Conservation (phyloP, 1,284 basidiomycete species). For the Ustilago xerochloae region DNA sequence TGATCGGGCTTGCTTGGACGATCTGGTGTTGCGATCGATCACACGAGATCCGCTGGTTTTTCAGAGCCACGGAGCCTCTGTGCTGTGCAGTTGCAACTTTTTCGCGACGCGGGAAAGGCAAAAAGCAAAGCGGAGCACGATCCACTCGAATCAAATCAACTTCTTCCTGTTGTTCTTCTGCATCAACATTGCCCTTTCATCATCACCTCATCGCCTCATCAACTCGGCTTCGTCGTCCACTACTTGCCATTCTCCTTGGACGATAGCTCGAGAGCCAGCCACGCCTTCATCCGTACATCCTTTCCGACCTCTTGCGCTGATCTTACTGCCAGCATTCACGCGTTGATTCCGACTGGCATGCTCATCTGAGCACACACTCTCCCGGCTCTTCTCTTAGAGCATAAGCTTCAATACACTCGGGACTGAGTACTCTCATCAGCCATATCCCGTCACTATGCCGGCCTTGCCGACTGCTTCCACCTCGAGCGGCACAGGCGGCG, state of each 20-base stretch:
- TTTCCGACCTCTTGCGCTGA: not conserved
- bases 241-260: not conserved
- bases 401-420: too few relatives aligned
- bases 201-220: not conserved
- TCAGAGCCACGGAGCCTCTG: constrained; percentile 13
- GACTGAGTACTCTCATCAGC: too few relatives aligned
- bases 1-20: constrained; percentile 6
- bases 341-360: constrained; percentile 9
- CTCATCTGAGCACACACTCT: constrained; percentile 5
- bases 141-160: constrained; percentile 2
- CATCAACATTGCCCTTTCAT: not conserved
- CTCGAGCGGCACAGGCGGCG: constrained; percentile 20
- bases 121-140: constrained; percentile 4
- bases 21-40: constrained; percentile 25
- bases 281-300: not conserved
- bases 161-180: constrained; percentile 14
- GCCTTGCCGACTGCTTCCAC: constrained; percentile 26
- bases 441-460: constrained; percentile 22
- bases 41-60: not conserved
- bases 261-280: not conserved
- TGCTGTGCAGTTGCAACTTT: constrained; percentile 7
- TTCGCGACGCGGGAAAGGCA: constrained; percentile 21
- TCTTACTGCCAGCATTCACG: not conserved
- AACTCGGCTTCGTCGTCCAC: constrained; percentile 6
- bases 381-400: not conserved